Conservation (phyloP, 1,284 basidiomycete species). For the Heterobasidion irregulare region DNA sequence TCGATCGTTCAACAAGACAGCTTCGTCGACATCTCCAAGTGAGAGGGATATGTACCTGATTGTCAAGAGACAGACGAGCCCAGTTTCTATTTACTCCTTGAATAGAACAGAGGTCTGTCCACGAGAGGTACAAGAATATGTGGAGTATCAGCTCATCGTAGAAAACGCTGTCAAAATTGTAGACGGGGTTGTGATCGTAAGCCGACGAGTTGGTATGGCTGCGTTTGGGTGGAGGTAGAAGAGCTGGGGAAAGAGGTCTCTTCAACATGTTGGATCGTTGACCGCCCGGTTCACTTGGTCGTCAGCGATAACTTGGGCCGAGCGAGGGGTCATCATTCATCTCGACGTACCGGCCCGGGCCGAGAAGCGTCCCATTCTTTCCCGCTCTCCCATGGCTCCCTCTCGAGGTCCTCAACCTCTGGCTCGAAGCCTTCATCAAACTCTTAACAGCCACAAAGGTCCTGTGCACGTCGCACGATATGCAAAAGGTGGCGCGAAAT, state of each 20-base stretch:
- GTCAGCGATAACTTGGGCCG: too few relatives aligned
- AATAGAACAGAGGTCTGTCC: slow-evolving; percentile 54
- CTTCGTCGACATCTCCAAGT: slow-evolving; percentile 1
- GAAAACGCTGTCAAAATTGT: slow-evolving; percentile 46
- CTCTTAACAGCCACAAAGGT: slow-evolving; percentile 63
- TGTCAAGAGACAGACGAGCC: slow-evolving; percentile 51
- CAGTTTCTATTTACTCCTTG: slow-evolving; percentile 61
- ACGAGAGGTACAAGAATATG: slow-evolving; percentile 65
- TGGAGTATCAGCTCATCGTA: slow-evolving; percentile 70
- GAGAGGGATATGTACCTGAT: slow-evolving; percentile 36
- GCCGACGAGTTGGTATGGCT: slow-evolving; percentile 24
- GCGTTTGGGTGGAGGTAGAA: slow-evolving; percentile 52
- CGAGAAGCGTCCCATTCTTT: background rate
- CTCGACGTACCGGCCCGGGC: background rate
- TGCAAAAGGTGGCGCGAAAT: slow-evolving; percentile 80
- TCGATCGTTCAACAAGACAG: slow-evolving; percentile 13
- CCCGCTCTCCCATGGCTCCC: slow-evolving; percentile 40
- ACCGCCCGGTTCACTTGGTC: background rate
- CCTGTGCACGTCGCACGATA: slow-evolving; percentile 81
- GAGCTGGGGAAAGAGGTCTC: slow-evolving; percentile 37
- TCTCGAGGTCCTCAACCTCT: slow-evolving; percentile 53
- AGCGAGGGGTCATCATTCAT: background rate
- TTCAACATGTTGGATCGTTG: slow-evolving; percentile 40
- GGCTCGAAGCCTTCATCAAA: slow-evolving; percentile 52
- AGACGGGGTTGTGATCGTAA: slow-evolving; percentile 8